phyloP scores from a whole-genome alignment of 768 basidiomycete genomes.

The Tricholomella constricta region DNA sequence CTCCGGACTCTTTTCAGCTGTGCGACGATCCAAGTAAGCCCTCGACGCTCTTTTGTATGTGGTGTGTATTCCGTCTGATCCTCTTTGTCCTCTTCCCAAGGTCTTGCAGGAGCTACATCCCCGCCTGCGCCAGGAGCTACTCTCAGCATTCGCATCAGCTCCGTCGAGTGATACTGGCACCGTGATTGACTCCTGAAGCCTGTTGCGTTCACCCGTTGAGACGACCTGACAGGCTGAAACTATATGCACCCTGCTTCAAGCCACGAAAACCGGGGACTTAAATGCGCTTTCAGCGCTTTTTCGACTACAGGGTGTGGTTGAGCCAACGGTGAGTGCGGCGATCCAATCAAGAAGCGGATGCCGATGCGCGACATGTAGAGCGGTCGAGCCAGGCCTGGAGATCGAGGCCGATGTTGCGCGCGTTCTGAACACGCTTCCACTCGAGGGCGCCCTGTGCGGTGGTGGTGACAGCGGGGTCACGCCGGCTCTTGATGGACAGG shows the following conservation, averaged over 20 bases:
- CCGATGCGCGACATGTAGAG: no score
- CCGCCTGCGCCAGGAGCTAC: background rate
- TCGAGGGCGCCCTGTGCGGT: no score
- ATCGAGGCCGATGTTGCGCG: no score
- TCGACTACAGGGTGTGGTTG: background rate
- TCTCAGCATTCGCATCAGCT: background rate
- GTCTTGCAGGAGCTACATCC: background rate
- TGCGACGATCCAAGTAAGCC: background rate
- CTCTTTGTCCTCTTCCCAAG: background rate
- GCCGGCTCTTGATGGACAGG: no score
- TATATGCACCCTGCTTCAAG: background rate
- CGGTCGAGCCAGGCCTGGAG: no score
- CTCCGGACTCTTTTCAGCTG: background rate
- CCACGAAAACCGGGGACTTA: background rate
- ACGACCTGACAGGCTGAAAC: background rate
- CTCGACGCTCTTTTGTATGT: background rate
- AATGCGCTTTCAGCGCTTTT: background rate
- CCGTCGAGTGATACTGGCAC: no score
- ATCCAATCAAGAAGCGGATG: no score
- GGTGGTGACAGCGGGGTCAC: no score
- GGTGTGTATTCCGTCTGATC: background rate
- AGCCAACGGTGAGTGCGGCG: background rate
- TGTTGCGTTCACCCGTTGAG: no score
- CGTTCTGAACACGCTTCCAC: no score
- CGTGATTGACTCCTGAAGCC: no score